phyloP scores from a whole-genome alignment of 2,329 filamentous ascomycete genomes.

The Lasiodiplodia theobromae region DNA sequence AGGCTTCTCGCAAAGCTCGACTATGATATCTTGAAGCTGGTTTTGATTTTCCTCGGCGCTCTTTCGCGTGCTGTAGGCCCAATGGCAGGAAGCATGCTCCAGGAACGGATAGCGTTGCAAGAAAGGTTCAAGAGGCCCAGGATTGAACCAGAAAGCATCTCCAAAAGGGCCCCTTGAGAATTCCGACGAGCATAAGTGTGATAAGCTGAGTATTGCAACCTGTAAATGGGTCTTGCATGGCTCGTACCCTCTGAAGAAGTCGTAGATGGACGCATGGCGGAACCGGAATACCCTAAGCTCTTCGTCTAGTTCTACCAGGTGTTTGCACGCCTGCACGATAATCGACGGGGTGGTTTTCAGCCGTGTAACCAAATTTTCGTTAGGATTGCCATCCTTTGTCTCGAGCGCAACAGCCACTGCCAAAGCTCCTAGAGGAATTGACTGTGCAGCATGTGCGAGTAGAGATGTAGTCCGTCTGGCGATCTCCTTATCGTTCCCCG shows the following conservation, averaged over 20 bases:
- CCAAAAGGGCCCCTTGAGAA: background rate
- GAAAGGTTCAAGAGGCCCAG: background rate
- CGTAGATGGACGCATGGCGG: background rate
- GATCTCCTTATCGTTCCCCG: background rate
- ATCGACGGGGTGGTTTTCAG: background rate
- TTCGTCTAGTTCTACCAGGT: background rate
- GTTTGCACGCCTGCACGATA: background rate
- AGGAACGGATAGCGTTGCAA: background rate
- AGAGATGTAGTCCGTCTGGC: background rate
- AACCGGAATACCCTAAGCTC: background rate
- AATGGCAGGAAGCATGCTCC: background rate
- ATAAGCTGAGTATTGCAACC: background rate
- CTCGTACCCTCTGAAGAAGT: background rate
- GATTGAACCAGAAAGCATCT: background rate
- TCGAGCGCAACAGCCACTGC: background rate
- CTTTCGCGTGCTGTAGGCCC: background rate
- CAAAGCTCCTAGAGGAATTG: background rate
- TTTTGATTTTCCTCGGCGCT: background rate
- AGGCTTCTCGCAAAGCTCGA: background rate
- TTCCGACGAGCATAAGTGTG: background rate
- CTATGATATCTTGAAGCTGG: background rate
- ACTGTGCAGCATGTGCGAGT: background rate
- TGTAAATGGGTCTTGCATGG: background rate
- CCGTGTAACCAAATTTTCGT: background rate
- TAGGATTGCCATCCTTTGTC: background rate